A percentile compares a stretch with the other conserved stretches of the same genome.
Conservation (phyloP, 306 rosid species). For the Cyamopsis tetragonoloba region DNA sequence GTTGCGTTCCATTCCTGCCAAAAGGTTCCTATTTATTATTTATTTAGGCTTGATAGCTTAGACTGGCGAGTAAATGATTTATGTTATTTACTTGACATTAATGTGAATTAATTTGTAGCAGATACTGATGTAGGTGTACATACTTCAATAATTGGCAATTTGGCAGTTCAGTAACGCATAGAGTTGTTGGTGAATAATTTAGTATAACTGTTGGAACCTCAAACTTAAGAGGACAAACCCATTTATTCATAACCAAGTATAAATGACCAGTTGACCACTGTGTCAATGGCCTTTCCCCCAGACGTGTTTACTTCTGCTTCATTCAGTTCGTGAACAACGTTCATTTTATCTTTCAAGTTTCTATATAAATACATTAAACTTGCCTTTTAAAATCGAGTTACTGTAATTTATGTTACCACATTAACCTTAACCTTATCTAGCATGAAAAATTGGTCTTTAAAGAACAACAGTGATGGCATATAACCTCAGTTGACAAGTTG, state of each 20-base stretch:
- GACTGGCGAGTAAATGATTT: constrained; percentile 35
- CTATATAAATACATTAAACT: neutral
- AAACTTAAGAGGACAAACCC: neutral
- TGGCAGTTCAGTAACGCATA: constrained; percentile 7
- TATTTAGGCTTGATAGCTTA: constrained; percentile 33
- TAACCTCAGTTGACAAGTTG: neutral
- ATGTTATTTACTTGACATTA: constrained; percentile 29
- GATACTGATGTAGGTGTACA: constrained; percentile 33
- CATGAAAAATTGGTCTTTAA: neutral
- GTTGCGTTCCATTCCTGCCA: constrained; percentile 6
- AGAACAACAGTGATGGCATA: neutral
- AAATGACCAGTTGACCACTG: neutral
- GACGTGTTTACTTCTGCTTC: neutral
- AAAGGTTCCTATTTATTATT: constrained; percentile 24
- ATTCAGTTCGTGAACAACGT: neutral
- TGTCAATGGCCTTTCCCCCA: neutral
- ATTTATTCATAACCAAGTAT: neutral
- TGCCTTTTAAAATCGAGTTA: neutral
- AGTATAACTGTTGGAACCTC: too few relatives aligned
- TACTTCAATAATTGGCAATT: constrained; percentile 19
- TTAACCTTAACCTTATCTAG: neutral
- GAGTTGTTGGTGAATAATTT: too few relatives aligned
- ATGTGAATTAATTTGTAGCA: constrained; percentile 33
- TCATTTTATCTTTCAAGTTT: constrained; percentile 1
- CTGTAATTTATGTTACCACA: neutral